Percentiles rank a stretch among this genome's conserved stretches.
phyloP scores from a whole-genome alignment of 139 green algal genomes.

The Chlorella sp. region DNA sequence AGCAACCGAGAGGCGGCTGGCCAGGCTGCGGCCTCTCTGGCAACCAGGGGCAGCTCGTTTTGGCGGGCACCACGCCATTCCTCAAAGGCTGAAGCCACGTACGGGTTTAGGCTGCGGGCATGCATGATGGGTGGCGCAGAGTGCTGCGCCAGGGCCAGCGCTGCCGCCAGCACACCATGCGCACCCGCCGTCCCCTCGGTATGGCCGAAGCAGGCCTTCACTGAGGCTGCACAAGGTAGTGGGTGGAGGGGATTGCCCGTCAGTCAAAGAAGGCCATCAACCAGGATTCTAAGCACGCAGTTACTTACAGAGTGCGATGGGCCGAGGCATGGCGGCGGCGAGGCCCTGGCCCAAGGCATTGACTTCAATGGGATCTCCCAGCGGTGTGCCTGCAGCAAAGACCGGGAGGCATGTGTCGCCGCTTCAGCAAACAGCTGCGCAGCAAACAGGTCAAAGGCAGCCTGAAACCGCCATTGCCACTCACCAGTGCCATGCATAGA shows the following conservation, averaged over 20 bases:
- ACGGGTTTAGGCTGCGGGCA: conserved; percentile 70
- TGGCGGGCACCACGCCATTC: not conserved
- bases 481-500: conserved; percentile 60
- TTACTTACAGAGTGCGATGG: not conserved
- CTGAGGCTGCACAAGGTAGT: conserved; percentile 23
- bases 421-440: not conserved
- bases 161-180: conserved; percentile 64
- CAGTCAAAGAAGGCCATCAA: too few relatives aligned
- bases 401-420: not conserved
- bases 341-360: conserved; percentile 17
- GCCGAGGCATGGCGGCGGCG: not conserved
- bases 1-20: not conserved
- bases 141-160: conserved; percentile 19
- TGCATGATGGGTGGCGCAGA: conserved; percentile 58
- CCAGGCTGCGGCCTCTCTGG: not conserved
- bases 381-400: conserved; percentile 32
- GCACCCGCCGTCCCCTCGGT: conserved; percentile 68
- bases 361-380: conserved; percentile 64
- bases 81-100: conserved; percentile 50
- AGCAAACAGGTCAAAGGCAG: not conserved
- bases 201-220: conserved; percentile 66
- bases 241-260: too few relatives aligned
- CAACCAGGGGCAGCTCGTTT: not conserved
- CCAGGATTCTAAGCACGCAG: too few relatives aligned
- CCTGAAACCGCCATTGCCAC: not conserved